These are phyloP conservation scores for Penicillium sp. DNA, from an alignment of 2,329 filamentous ascomycete species.

Conservation along the genomic window DNA sequence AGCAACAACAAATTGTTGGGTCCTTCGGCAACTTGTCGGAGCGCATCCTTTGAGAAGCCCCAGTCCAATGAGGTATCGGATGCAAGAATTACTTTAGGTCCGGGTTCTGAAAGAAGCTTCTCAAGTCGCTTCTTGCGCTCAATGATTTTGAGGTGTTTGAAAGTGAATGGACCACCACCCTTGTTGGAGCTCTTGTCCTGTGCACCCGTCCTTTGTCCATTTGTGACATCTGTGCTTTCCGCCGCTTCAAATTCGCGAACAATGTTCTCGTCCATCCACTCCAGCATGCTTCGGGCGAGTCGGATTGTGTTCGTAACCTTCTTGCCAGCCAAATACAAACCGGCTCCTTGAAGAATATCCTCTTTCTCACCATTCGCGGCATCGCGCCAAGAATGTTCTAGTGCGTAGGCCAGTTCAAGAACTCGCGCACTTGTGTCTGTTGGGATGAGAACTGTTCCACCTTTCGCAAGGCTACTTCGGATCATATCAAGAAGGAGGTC, in stretches of 20 bases:
- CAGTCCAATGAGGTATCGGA: constrained; percentile 89
- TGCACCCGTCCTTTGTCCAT: constrained; percentile 36
- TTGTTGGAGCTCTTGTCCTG: constrained; percentile 43
- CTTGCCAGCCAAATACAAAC: constrained; percentile 78
- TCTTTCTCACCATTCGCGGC: constrained; percentile 56
- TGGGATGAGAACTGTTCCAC: constrained; percentile 88
- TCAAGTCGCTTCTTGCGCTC: constrained; percentile 80
- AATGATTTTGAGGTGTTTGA: constrained; percentile 77
- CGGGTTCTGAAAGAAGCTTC: constrained; percentile 57
- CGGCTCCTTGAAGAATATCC: constrained; percentile 50
- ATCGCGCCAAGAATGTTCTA: constrained; percentile 87
- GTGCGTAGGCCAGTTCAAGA: constrained; percentile 82
- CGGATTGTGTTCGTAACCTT: constrained; percentile 86
- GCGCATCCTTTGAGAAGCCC: constrained; percentile 84
- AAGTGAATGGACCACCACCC: constrained; percentile 75
- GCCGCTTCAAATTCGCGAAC: constrained; percentile 82
- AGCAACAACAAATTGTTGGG: constrained; percentile 80
- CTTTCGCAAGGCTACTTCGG: constrained; percentile 70
- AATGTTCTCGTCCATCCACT: constrained; percentile 98
- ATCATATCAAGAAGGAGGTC: constrained; percentile 82
- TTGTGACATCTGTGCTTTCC: constrained; percentile 40
- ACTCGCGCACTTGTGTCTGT: constrained; percentile 95
- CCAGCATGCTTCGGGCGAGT: constrained; percentile 90
- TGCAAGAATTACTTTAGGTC: constrained; percentile 75
- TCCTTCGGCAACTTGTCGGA: constrained; percentile 72